Conservation (phyloP, 2,329 filamentous ascomycete species). For the Colletotrichum australisinense region DNA sequence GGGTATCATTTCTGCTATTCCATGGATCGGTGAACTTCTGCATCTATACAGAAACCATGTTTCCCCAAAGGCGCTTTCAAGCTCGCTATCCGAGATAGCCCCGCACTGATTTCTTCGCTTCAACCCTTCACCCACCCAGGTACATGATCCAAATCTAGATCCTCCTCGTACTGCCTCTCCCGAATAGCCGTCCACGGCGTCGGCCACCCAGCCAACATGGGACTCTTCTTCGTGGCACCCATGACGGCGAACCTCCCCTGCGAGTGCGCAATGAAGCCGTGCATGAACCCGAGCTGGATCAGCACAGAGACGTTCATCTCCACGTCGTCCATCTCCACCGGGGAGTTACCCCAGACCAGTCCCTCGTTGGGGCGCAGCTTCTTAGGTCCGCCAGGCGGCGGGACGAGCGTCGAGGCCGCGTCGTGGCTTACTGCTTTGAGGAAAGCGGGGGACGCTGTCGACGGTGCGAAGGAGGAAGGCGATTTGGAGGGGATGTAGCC, state of each 20-base stretch:
- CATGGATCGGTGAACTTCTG: neutral
- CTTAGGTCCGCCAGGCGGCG: conserved; percentile 59
- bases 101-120: neutral
- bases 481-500: conserved; percentile 61
- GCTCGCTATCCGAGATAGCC: neutral
- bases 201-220: conserved; percentile 80
- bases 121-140: conserved; percentile 78
- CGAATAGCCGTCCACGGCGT: conserved; percentile 76
- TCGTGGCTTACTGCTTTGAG: conserved; percentile 64
- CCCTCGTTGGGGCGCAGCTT: conserved; percentile 68
- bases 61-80: neutral
- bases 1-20: conserved; percentile 28
- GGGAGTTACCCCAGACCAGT: conserved; percentile 71
- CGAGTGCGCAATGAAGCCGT: conserved; percentile 85
- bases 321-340: conserved; percentile 72
- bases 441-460: conserved; percentile 54
- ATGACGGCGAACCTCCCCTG: conserved; percentile 84
- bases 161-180: conserved; percentile 68
- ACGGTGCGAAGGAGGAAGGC: conserved; percentile 50
- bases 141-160: conserved; percentile 72
- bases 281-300: conserved; percentile 82
- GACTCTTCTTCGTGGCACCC: conserved; percentile 74
- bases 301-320: conserved; percentile 83
- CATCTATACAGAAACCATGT: neutral
- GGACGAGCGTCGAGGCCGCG: conserved; percentile 54